Evolutionary conservation across 495 filamentous ascomycete genomes (phyloP).

Genomic region (Aspergillus coremiiformis): DNA sequence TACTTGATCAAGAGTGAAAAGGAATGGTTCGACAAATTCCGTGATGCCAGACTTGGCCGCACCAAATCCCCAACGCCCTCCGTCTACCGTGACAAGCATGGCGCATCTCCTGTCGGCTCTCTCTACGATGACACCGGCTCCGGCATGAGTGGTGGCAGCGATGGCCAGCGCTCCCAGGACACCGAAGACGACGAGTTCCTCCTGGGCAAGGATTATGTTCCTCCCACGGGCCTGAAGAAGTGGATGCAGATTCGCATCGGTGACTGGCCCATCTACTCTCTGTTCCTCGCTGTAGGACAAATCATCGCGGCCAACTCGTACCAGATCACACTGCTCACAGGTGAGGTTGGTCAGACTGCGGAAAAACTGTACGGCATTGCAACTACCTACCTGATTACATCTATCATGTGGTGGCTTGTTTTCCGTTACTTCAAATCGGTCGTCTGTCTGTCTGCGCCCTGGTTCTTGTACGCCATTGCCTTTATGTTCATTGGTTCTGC

Average conservation of each 20-base stretch:
- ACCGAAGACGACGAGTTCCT: conserved; percentile 48
- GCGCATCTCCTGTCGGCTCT: conserved; percentile 25
- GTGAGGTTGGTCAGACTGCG: conserved; percentile 55
- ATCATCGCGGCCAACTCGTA: conserved; percentile 66
- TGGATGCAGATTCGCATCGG: conserved; percentile 39
- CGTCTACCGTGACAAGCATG: conserved; percentile 28
- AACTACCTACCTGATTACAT: conserved; percentile 52
- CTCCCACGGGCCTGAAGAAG: conserved; percentile 57
- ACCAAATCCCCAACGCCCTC: conserved; percentile 37
- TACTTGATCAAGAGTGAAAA: conserved; percentile 61
- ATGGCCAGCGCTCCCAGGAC: conserved; percentile 12
- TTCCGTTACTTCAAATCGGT: conserved; percentile 56
- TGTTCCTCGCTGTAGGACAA: conserved; percentile 57
- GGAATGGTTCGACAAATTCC: conserved; percentile 58
- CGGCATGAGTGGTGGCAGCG: conserved; percentile 24
- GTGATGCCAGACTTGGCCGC: conserved; percentile 47
- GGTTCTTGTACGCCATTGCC: conserved; percentile 56
- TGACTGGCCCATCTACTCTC: conserved; percentile 66
- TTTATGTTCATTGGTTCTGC: conserved; percentile 60
- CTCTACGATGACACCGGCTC: conserved; percentile 29
- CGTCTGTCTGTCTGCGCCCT: conserved; percentile 52
- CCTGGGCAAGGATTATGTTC: conserved; percentile 55
- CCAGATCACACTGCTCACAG: conserved; percentile 61
- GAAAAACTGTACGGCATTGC: conserved; percentile 61
- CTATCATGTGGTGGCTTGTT: conserved; percentile 56